phyloP scores from a whole-genome alignment of 805 yeast species.

The Candida ulmi region DNA sequence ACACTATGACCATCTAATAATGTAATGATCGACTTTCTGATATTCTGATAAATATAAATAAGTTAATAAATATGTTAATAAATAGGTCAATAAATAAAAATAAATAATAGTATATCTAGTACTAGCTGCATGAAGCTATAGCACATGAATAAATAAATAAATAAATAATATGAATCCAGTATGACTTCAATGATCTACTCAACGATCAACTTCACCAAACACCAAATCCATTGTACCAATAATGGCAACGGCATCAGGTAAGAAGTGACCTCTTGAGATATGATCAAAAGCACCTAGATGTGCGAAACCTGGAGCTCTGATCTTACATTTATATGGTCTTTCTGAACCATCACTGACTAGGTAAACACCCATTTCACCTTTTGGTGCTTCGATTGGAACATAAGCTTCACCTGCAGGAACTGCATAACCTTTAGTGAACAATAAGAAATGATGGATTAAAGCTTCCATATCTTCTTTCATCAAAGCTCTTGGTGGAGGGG shows the following conservation, averaged over 20 bases:
- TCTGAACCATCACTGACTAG: conserved; percentile 86
- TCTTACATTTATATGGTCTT: conserved; percentile 88
- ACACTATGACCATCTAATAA: too few species aligned
- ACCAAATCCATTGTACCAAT: conserved; percentile 95
- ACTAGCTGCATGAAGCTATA: too few species aligned
- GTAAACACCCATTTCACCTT: conserved; percentile 92
- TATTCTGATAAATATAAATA: too few species aligned
- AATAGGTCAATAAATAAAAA: conserved; percentile 8
- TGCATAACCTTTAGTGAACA: conserved; percentile 82
- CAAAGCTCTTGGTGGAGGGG: conserved; percentile 72
- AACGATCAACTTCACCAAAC: conserved; percentile 93
- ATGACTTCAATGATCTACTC: too few species aligned
- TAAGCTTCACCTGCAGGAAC: conserved; percentile 91
- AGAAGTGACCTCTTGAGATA: conserved; percentile 76
- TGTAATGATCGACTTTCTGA: too few species aligned
- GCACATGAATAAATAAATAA: too few species aligned
- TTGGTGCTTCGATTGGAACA: conserved; percentile 89
- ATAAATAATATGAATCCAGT: too few species aligned
- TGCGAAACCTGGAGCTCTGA: conserved; percentile 92
- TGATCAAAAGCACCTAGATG: conserved; percentile 87
- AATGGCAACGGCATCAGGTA: conserved; percentile 90
- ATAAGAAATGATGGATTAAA: conserved; percentile 80
- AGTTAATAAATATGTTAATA: not conserved
- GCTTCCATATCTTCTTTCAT: conserved; percentile 96
- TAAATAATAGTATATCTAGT: too few species aligned